Conservation (phyloP, 192 early-diverging fungal species). For the Podila minutissima region DNA sequence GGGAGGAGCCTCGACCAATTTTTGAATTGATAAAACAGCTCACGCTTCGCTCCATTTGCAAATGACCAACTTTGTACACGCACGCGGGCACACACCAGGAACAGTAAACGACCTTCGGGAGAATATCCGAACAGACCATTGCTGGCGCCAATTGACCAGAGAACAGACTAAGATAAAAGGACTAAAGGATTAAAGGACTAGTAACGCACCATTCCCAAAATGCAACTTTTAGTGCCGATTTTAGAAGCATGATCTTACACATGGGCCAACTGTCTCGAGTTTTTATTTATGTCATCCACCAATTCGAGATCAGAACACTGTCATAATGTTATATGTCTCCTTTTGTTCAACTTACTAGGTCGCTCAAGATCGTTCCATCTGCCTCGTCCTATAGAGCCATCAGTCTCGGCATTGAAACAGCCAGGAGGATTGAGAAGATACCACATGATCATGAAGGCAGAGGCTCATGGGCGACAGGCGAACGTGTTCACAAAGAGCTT, state of each 20-base stretch:
- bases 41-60: no score
- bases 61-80: no score
- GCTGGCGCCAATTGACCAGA: conserved; percentile 22
- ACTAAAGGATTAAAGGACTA: not conserved
- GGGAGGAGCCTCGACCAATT: no score
- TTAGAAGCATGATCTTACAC: not conserved
- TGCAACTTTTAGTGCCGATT: not conserved
- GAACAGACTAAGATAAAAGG: not conserved
- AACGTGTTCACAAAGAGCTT: conserved; percentile 90
- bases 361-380: conserved; percentile 67
- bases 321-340: no score
- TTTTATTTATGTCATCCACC: not conserved
- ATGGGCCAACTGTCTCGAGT: not conserved
- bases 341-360: conserved; percentile 18
- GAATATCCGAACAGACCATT: no score
- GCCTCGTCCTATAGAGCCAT: conserved; percentile 61
- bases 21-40: no score
- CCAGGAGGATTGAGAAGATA: conserved; percentile 93
- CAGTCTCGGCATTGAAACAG: conserved; percentile 68
- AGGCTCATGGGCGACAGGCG: conserved; percentile 69
- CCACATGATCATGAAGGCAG: conserved; percentile 80
- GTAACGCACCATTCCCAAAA: not conserved
- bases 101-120: no score
- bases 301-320: not conserved
- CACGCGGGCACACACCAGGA: no score